Evolutionary conservation across 129 eudicot genomes (phyloP).

Genomic region (Pulicaria dysenterica): DNA sequence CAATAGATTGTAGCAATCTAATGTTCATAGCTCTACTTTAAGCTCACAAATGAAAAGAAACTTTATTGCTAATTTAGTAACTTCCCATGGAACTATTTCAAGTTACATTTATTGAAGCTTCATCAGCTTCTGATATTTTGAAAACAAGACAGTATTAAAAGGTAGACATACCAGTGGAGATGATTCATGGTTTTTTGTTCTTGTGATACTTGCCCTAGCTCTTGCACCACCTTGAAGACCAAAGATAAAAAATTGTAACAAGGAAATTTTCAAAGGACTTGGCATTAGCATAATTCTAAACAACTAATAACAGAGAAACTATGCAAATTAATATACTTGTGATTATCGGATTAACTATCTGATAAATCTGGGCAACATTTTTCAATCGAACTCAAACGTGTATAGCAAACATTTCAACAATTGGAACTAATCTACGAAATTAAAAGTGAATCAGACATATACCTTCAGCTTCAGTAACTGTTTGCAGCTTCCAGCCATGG

Average conservation of each 20-base stretch:
- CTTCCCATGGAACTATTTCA: background rate
- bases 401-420: background rate
- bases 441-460: background rate
- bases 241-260: slow-evolving; percentile 19
- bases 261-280: background rate
- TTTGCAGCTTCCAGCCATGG: slow-evolving; percentile 75
- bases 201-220: slow-evolving; percentile 25
- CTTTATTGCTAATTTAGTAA: background rate
- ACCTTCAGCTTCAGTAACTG: slow-evolving; percentile 60
- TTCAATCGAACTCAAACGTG: background rate
- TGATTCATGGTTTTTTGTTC: slow-evolving; percentile 31
- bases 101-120: background rate
- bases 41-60: background rate
- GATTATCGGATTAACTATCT: background rate
- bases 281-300: background rate
- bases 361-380: background rate
- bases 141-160: slow-evolving; percentile 5
- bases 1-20: too few relatives aligned
- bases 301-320: background rate
- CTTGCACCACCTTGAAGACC: slow-evolving; percentile 36
- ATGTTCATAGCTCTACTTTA: background rate
- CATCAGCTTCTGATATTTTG: background rate
- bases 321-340: background rate
- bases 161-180: slow-evolving; percentile 35
- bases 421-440: background rate